Evolutionary conservation across 2,329 filamentous ascomycete species (phyloP), one percentile per base, ranked within the genome.

Genomic region (Colletotrichum sublineola): DNA sequence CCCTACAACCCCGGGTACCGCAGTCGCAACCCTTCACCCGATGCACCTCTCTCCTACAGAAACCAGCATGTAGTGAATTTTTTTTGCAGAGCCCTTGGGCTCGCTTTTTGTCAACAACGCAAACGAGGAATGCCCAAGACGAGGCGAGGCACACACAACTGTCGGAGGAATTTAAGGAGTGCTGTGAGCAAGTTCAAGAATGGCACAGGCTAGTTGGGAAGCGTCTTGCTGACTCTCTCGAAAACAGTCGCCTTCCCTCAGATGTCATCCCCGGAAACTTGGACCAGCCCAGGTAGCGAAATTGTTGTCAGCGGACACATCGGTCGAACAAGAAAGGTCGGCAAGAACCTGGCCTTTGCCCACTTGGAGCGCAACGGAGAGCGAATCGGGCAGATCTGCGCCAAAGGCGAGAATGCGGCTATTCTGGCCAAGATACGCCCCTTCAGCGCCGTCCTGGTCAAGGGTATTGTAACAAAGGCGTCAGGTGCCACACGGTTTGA

Each of bases 221-320:
- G 20, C 55, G 9, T 15, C 24, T 31, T 31, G 52, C 46, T 67
- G n/a, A 63, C 24, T 11, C n/a, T 24, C 11, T 3, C 6, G 8
- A 6, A 29, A 29, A 12, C 68, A 79, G 81, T 81, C 68, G 74
- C 78, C 29, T 79, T 80, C 36, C 77, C 79, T 5, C 73, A 73
- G 4, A 79, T 79, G 15, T 81, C 81, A 14, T 58, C 75, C 0
- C 65, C 73, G 1, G 61, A 65, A 1, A 74, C 74, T 0, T 82
- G 80, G 53, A 44, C 20, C 29, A 69, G 36, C 18, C 78, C 7
- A 81, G 82, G 48, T 57, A 84, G 9, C 48, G 77, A 82, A 29
- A 85, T 93, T 42, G 84, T 85, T 0, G 80, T 93, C 0, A 87
- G 91, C 79, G 95, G 95, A 29, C 96, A 95, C 76, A 81, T 97